Evolutionary conservation across 208 protist genomes (phyloP).

Genomic region (Leishmania tarentolae): DNA sequence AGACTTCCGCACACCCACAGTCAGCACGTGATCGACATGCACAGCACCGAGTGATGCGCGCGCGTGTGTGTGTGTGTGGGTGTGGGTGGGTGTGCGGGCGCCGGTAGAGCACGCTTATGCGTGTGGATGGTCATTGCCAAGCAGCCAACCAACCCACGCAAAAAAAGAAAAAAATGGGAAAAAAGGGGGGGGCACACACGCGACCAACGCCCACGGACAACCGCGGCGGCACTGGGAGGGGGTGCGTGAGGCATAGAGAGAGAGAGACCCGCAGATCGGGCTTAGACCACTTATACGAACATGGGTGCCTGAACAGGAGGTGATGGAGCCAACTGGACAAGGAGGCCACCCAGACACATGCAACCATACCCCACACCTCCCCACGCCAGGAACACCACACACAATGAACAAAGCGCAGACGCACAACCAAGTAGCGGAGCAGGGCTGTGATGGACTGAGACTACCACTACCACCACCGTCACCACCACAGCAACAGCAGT

Average conservation of each 20-base stretch:
- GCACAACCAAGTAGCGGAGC: neutral
- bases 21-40: too few species aligned
- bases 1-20: too few species aligned
- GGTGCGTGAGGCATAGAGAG: neutral
- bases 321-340: neutral
- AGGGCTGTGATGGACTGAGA: neutral
- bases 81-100: neutral
- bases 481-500: neutral
- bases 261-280: neutral
- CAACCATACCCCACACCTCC: neutral
- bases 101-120: neutral
- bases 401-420: neutral
- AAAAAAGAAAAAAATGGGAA: neutral
- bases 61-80: too few species aligned
- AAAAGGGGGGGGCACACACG: too few species aligned
- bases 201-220: too few species aligned
- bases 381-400: neutral
- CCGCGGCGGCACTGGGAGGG: neutral
- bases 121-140: neutral
- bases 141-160: neutral
- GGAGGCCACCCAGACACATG: neutral
- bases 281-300: slow-evolving; percentile 5
- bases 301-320: neutral
- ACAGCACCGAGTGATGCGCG: too few species aligned
- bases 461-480: neutral